A percentile compares a stretch with the other conserved stretches of the same genome.
Evolutionary conservation across 345 rosid species (phyloP).

Genomic region (Draba incana): DNA sequence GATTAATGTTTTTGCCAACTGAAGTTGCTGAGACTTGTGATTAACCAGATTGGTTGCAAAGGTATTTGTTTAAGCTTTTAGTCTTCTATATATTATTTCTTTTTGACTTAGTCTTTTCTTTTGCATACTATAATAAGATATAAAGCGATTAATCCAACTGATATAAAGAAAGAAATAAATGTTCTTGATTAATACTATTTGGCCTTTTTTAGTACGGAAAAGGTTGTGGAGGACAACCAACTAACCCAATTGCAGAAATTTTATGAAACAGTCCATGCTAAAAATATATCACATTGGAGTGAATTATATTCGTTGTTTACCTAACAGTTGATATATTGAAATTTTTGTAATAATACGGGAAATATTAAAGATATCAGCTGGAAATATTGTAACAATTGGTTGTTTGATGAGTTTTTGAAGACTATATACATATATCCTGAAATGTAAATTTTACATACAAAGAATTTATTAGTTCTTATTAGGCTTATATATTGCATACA

Average conservation of each 20-base stretch:
- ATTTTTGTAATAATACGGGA: neutral
- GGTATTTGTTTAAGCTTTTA: constrained; percentile 3
- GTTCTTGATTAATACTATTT: neutral
- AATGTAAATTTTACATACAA: neutral
- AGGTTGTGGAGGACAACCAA: constrained; percentile 23
- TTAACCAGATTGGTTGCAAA: constrained; percentile 8
- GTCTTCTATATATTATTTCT: neutral
- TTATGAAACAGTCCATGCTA: constrained; percentile 1
- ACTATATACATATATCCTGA: neutral
- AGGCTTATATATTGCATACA: too few species aligned
- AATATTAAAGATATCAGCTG: neutral
- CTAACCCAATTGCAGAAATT: constrained; percentile 5
- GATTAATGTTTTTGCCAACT: neutral
- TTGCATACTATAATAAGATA: neutral
- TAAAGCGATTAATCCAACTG: neutral
- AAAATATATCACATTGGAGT: neutral
- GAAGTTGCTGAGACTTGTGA: constrained; percentile 6
- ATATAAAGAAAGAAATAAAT: neutral
- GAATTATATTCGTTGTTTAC: neutral
- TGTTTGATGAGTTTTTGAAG: neutral
- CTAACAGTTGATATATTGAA: constrained; percentile 5
- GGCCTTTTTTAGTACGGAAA: neutral
- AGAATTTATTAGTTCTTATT: neutral
- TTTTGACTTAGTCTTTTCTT: neutral
- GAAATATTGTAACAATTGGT: neutral